Base-by-base conservation (phyloP, 179 eudicot genomes). In the Monotropa hypopitys region DNA sequence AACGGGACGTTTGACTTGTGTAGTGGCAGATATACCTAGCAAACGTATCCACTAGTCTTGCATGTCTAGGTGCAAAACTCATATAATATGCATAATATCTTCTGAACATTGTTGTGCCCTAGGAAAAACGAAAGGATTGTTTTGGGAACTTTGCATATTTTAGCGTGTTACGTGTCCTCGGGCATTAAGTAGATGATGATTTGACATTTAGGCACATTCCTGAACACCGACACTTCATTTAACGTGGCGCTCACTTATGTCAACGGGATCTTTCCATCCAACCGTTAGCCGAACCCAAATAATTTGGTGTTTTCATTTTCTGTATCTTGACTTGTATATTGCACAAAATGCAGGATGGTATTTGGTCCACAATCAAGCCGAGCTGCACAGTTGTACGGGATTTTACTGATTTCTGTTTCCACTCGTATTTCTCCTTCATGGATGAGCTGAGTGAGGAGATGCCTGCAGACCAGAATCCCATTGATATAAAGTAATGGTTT, bases 361-460 rank as follows among this genome's bases (percentile, higher is more conserved):
- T 87, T 78, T 77, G 80, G 78, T 78, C 90, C 26, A 90, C 94
- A 1, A 61, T 94, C n/a, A 72, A 84, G 68, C 87, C 83, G 46
- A 84, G 92, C 82, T 85, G 93, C 86, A 94, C 96, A 0, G 89
- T 83, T 45, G 96, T 92, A 33, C 81, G 88, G 5, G 98, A 94
- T 82, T 86, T 94, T 43, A 89, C 91, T 15, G 98, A 94, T 82
- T 81, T 92, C 72, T 94, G 97, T 80, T 94, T 92, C 84, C 97
- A 92, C 76, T 94, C 97, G 4, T 94, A 94, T 81, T 94, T 92
- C 84, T 94, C 98, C 74, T 90, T 78, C 63, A 94, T 94, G 97
- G 96, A 94, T 80, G 97, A 90, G 45, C 86, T 94, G 69, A 82
- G 85, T 47, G 85, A 88, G 80, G 89, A 92, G 69, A 81, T 81